Percentiles rank a stretch among this genome's conserved stretches.
Evolutionary conservation across 1,284 basidiomycete genomes (phyloP).

Genomic region (Stereum hirsutum): DNA sequence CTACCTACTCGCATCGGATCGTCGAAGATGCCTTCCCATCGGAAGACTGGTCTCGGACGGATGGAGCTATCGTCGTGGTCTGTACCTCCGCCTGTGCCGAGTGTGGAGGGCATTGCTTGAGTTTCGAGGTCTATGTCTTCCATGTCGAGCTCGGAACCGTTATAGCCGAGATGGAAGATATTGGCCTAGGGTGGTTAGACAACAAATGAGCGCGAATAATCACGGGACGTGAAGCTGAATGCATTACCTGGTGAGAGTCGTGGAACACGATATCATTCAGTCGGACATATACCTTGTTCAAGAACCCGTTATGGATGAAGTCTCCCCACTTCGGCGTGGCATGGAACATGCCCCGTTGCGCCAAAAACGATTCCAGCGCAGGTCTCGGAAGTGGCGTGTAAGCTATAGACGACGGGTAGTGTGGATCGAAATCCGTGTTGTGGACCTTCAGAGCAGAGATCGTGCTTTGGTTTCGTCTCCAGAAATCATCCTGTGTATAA

Average conservation of each 20-base stretch:
- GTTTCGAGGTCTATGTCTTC: constrained; percentile 48
- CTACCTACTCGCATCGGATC: too few species aligned
- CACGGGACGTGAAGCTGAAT: constrained; percentile 12
- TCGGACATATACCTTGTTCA: constrained; percentile 71
- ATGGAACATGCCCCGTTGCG: constrained; percentile 50
- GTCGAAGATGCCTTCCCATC: constrained; percentile 65
- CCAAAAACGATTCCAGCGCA: constrained; percentile 56
- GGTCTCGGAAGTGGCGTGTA: constrained; percentile 66
- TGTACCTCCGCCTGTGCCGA: constrained; percentile 66
- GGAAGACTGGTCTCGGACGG: constrained; percentile 49
- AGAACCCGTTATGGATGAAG: constrained; percentile 59
- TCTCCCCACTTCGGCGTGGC: constrained; percentile 34
- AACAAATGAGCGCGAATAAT: not conserved
- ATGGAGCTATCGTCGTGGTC: constrained; percentile 59
- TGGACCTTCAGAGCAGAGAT: constrained; percentile 38
- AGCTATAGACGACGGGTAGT: constrained; percentile 67
- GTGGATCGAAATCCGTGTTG: constrained; percentile 61
- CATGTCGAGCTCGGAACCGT: constrained; percentile 46
- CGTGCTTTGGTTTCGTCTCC: constrained; percentile 56
- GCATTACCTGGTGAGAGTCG: constrained; percentile 41
- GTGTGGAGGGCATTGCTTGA: constrained; percentile 37
- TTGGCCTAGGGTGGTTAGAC: constrained; percentile 34
- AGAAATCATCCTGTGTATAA: constrained; percentile 53
- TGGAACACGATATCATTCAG: constrained; percentile 68
- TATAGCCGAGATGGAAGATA: constrained; percentile 50